These are phyloP conservation scores for Schizothecium vesticola DNA, from an alignment of 495 filamentous ascomycete genomes.

Conservation along the genomic window DNA sequence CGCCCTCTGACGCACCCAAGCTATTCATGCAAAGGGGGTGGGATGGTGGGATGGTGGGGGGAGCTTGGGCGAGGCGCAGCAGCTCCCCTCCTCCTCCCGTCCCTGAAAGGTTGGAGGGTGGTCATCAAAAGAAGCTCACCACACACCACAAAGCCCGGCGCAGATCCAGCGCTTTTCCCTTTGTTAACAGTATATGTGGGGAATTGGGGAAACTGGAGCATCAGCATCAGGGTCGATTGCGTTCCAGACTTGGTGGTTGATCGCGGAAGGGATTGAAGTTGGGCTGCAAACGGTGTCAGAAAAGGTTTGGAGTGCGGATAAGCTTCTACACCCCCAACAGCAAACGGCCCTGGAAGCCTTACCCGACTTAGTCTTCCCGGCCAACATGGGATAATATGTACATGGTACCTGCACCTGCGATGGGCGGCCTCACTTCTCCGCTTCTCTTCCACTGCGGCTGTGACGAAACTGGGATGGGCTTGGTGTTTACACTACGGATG, in stretches of 20 bases:
- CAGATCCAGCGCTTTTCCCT: background rate
- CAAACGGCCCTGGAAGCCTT: background rate
- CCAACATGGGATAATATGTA: background rate
- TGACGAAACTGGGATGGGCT: background rate
- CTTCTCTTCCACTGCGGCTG: background rate
- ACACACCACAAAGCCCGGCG: background rate
- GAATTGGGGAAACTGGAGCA: background rate
- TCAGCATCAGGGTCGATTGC: background rate
- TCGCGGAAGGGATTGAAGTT: background rate
- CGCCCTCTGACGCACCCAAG: background rate
- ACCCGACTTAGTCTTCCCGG: background rate
- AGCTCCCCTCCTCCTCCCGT: background rate
- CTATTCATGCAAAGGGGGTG: background rate
- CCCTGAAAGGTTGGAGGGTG: no score
- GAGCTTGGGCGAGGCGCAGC: background rate
- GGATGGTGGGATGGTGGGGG: background rate
- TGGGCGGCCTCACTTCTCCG: background rate
- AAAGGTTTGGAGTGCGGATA: background rate
- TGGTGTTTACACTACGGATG: background rate
- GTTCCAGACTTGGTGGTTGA: background rate
- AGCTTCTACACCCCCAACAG: background rate
- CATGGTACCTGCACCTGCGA: background rate
- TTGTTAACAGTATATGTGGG: background rate
- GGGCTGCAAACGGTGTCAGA: background rate
- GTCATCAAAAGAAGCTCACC: no score